Conservation (phyloP, 306 rosid genomes). For the Arachis hypogaea region DNA sequence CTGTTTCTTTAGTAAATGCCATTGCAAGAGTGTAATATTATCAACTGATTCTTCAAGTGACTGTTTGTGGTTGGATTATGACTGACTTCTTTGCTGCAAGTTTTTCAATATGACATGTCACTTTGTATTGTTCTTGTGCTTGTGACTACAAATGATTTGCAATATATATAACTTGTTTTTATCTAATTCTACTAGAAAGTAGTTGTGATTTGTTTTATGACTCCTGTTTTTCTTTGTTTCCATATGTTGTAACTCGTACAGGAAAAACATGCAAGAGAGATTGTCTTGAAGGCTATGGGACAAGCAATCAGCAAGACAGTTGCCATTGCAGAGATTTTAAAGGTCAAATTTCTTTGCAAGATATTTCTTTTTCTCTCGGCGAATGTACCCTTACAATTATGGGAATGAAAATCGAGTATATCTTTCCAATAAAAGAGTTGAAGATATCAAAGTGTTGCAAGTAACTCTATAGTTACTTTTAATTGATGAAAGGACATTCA, state of each 20-base stretch:
- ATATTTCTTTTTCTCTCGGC: neutral
- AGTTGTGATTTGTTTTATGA: constrained; percentile 4
- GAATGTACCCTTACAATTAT: constrained; percentile 10
- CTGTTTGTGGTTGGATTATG: neutral
- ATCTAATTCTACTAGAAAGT: constrained; percentile 2
- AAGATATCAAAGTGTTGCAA: neutral
- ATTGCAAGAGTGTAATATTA: neutral
- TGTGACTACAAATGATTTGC: neutral
- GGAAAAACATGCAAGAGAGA: constrained; percentile 86
- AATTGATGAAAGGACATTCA: neutral
- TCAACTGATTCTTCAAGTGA: neutral
- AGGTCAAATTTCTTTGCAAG: constrained; percentile 52
- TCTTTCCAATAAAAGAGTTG: neutral
- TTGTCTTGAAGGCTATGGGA: constrained; percentile 98
- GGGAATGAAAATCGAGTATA: constrained; percentile 1
- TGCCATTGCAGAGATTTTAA: constrained; percentile 87
- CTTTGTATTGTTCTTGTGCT: constrained; percentile 2
- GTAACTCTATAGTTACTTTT: neutral
- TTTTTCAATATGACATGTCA: neutral
- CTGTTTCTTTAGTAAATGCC: neutral
- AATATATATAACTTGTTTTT: neutral
- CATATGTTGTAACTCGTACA: constrained; percentile 43
- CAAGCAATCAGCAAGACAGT: constrained; percentile 99
- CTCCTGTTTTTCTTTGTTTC: neutral
- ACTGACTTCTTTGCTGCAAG: neutral